Evolutionary conservation across 2,329 filamentous ascomycete species (phyloP).

Genomic region (Fusarium coicis): DNA sequence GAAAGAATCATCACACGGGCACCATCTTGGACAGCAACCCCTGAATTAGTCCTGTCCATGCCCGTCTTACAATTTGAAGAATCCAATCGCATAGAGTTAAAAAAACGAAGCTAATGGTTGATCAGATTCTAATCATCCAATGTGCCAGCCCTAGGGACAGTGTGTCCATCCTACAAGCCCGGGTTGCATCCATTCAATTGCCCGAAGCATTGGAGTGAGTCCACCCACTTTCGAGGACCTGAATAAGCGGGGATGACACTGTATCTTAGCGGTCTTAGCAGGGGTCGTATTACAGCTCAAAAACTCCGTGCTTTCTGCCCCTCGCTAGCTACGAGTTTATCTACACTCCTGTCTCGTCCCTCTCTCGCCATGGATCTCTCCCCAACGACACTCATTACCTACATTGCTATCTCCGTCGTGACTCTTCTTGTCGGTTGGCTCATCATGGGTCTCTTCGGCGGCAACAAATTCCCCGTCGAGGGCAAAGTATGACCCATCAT

Average conservation of each 20-base stretch:
- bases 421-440: constrained; percentile 44
- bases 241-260: neutral
- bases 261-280: neutral
- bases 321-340: constrained; percentile 1
- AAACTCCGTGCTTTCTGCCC: constrained; percentile 2
- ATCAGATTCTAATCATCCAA: neutral
- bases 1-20: neutral
- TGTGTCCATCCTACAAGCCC: neutral
- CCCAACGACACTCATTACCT: constrained; percentile 12
- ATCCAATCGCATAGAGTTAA: neutral
- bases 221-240: neutral
- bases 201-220: neutral
- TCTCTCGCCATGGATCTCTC: constrained; percentile 36
- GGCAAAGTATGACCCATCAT: constrained; percentile 71
- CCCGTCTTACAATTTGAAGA: neutral
- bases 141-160: constrained; percentile 7
- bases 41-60: neutral
- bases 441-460: constrained; percentile 74
- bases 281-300: constrained; percentile 1
- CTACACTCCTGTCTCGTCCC: neutral
- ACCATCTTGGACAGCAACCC: neutral
- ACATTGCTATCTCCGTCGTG: constrained; percentile 20
- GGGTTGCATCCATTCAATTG: neutral
- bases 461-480: constrained; percentile 83
- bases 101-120: neutral